Base-by-base conservation (phyloP, 1,284 basidiomycete genomes). In the Tilletia walkeri region DNA sequence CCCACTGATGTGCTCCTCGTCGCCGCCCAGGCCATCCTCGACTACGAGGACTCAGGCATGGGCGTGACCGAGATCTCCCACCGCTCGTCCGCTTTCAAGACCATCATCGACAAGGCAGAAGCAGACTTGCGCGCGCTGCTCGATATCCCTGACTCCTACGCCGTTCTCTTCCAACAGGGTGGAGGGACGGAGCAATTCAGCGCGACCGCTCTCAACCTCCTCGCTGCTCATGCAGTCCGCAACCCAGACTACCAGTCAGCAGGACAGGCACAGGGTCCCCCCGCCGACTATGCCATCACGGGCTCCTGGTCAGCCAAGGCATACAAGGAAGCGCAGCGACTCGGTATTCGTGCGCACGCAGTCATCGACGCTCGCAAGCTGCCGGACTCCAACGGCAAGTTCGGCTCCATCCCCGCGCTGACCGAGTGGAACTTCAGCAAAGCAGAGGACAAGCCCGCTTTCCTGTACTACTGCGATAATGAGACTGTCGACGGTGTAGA, bases 381-480 rank as follows among this genome's bases (percentile, higher is more conserved):
- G 0, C 68, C 75, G 12, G 75, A 76, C 4, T 71, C 77, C 38
- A 66, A 73, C 9, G 75, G 73, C 49, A 76, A 77, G 68, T 97
- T 92, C 86, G 91, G 93, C 76, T 88, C 88, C 70, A 89, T 98
- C 78, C 94, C 95, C 12, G 85, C 89, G 14, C 88, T 89, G 80
- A 85, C 87, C 69, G 86, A 88, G 65, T 97, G 91, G 88, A 85
- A 86, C n/a, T 92, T 96, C 85, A 92, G 92, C 14, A 66, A 76
- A 82, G 45, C 69, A 2, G 78, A 80, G 38, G 83, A 85, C 65
- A 87, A 89, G 81, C 91, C 95, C 0, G 95, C 92, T 9, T 89
- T 95, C 80, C 90, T 98, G 69, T 98, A 96, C 86, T 99, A 98
- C 86, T 99, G 96, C 88, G 95, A 98, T 84, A 99, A 99, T 86